phyloP scores from a whole-genome alignment of 371 early-diverging fungal species.

The Mucor irregularis region DNA sequence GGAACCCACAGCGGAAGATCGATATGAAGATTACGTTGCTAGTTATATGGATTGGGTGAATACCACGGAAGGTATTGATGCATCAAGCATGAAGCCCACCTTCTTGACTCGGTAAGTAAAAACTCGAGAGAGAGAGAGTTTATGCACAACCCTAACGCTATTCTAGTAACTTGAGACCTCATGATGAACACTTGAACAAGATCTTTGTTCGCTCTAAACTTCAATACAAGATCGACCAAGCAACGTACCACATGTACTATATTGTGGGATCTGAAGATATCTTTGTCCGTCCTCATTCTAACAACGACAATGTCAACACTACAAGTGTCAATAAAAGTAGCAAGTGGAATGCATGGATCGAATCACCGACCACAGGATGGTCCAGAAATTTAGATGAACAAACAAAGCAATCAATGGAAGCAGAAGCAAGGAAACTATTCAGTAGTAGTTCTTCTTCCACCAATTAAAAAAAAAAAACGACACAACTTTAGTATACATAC shows the following conservation, averaged over 20 bases:
- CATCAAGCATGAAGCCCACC: constrained; percentile 54
- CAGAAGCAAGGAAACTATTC: constrained; percentile 25
- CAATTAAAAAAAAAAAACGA: no score
- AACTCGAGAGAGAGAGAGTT: background rate
- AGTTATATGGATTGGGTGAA: constrained; percentile 81
- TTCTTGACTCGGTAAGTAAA: constrained; percentile 64
- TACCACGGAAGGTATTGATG: constrained; percentile 71
- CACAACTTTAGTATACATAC: no score
- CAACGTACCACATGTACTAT: constrained; percentile 54
- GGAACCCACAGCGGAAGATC: constrained; percentile 82
- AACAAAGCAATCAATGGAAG: constrained; percentile 26
- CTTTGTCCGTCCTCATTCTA: constrained; percentile 52
- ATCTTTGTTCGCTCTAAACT: constrained; percentile 68
- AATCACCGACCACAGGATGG: constrained; percentile 39
- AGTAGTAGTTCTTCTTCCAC: no score
- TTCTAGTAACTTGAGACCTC: constrained; percentile 74
- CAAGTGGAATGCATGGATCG: constrained; percentile 21
- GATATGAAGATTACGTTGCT: constrained; percentile 92
- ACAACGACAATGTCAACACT: no score
- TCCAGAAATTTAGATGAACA: constrained; percentile 25
- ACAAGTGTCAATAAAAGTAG: background rate
- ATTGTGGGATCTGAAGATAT: constrained; percentile 53
- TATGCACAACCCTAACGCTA: background rate
- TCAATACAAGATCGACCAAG: constrained; percentile 92
- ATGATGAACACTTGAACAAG: constrained; percentile 64